phyloP scores from a whole-genome alignment of 495 filamentous ascomycete genomes.

The Cenococcum geophilum region DNA sequence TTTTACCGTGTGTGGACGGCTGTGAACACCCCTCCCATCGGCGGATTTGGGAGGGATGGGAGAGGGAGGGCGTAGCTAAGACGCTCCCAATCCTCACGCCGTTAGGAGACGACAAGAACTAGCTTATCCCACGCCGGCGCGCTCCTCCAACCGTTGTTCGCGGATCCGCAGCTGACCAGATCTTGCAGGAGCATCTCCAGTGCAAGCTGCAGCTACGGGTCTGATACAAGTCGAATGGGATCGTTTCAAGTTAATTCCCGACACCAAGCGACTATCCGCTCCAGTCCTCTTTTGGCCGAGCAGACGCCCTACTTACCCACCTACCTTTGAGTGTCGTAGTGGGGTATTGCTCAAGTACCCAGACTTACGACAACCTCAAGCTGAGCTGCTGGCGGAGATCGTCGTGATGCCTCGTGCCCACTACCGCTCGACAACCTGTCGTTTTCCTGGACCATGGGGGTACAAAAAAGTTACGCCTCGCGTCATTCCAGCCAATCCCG shows the following conservation, averaged over 20 bases:
- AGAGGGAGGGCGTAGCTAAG: not conserved
- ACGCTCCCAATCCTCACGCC: conserved; percentile 5
- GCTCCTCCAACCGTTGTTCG: conserved; percentile 3
- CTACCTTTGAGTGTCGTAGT: too few species aligned
- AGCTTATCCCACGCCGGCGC: not conserved
- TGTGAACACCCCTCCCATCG: not conserved
- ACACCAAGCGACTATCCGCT: not conserved
- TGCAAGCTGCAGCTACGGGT: not conserved
- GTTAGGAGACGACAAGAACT: conserved; percentile 2
- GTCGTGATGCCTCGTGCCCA: not conserved
- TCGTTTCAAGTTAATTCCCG: not conserved
- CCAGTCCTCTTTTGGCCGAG: not conserved
- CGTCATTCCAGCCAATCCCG: not conserved
- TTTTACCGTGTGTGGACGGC: not conserved
- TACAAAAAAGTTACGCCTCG: not conserved
- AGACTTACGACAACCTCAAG: not conserved
- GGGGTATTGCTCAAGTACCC: too few species aligned
- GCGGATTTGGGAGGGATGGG: not conserved
- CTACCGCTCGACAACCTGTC: not conserved
- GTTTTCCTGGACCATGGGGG: not conserved
- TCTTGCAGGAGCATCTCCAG: conserved; percentile 4
- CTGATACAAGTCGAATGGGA: conserved; percentile 11
- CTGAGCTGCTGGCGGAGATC: not conserved
- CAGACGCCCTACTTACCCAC: not conserved
- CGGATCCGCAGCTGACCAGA: conserved; percentile 5